Conservation (phyloP, 2,329 filamentous ascomycete genomes). For the Curvularia sp. region DNA sequence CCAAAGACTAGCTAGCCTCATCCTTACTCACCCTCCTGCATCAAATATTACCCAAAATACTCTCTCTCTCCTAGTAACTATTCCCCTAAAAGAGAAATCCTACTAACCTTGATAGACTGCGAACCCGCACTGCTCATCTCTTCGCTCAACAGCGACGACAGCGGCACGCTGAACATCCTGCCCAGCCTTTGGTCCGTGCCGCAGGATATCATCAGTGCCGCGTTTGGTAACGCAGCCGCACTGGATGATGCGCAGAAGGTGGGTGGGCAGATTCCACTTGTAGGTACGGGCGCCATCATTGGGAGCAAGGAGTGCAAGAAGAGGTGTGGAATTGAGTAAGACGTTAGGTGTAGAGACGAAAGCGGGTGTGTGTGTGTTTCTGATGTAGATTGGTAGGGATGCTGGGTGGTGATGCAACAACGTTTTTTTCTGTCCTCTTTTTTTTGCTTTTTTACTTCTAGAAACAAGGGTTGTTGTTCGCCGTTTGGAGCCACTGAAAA, state of each 20-base stretch:
- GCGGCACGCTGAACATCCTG: slow-evolving; percentile 58
- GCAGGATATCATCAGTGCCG: slow-evolving; percentile 52
- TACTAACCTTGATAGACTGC: slow-evolving; percentile 39
- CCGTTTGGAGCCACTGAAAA: background rate
- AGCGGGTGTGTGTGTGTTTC: background rate
- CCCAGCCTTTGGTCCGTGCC: slow-evolving; percentile 54
- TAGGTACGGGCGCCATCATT: slow-evolving; percentile 54
- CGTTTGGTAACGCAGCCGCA: slow-evolving; percentile 49
- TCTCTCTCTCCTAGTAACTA: too few relatives aligned
- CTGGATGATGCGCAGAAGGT: slow-evolving; percentile 40
- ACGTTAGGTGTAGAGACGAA: background rate
- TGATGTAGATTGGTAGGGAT: background rate
- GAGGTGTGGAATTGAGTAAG: slow-evolving; percentile 38
- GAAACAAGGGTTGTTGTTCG: background rate
- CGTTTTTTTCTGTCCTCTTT: background rate
- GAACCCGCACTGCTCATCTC: slow-evolving; percentile 59
- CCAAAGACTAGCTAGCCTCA: too few relatives aligned
- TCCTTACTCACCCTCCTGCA: too few relatives aligned
- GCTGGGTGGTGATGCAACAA: background rate
- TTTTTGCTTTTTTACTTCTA: background rate
- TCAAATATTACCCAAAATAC: too few relatives aligned
- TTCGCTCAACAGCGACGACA: slow-evolving; percentile 58
- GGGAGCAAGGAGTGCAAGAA: slow-evolving; percentile 52
- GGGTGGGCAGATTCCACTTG: slow-evolving; percentile 43
- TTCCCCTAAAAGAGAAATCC: too few relatives aligned